Evolutionary conservation across 306 rosid species (phyloP).

Genomic region (Sicyos edulis): DNA sequence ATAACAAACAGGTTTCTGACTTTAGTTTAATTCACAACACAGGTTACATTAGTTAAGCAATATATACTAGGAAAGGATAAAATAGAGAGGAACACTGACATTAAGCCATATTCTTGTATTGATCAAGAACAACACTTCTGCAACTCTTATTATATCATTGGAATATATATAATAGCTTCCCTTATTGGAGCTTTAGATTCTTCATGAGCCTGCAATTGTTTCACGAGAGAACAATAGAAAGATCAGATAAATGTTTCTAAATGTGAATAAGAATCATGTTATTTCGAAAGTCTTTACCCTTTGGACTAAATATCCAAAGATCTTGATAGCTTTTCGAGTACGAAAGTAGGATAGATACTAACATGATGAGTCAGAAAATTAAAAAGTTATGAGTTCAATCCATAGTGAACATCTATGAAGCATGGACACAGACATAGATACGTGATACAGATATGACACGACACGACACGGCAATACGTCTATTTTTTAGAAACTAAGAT

Average conservation of each 20-base stretch:
- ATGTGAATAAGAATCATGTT: constrained; percentile 10
- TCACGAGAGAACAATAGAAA: background rate
- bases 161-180: background rate
- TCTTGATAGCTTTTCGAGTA: background rate
- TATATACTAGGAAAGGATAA: background rate
- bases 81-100: constrained; percentile 14
- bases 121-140: background rate
- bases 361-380: no score
- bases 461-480: no score
- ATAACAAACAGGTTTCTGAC: constrained; percentile 6
- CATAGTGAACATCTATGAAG: no score
- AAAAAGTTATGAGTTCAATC: no score
- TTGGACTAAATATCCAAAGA: background rate
- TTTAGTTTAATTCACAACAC: background rate
- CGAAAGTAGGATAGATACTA: constrained; percentile 12
- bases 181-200: constrained; percentile 25
- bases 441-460: no score
- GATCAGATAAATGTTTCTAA: background rate
- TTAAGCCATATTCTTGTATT: background rate
- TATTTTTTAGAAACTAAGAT: no score
- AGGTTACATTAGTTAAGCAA: constrained; percentile 8
- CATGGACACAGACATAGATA: no score
- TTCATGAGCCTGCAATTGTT: constrained; percentile 24
- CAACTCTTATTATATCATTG: constrained; percentile 1
- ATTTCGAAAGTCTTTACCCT: constrained; percentile 1